Base-by-base conservation (phyloP, 108 stramenopile genomes). In the Chaetoceros muelleri region DNA sequence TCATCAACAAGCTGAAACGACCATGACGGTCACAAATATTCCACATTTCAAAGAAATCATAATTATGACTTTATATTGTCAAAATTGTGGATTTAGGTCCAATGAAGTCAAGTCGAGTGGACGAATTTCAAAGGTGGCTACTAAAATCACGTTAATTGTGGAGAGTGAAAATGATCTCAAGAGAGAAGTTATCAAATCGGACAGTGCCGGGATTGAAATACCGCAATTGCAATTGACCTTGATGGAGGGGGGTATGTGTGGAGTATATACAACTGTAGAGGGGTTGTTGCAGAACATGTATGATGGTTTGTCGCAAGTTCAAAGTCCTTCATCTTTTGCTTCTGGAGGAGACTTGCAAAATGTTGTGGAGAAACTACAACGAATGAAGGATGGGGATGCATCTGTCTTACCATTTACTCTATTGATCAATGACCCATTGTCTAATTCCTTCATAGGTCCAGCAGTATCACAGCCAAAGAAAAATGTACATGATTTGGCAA, bases 1-100 rank as follows among this genome's bases (percentile, higher is more conserved):
- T 44, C n/a, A n/a, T n/a, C 21, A 28, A 23, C 24, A 53, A 20
- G 46, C 73, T 5, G 70, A 81, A 49, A 77, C 80, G 5, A 54
- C 72, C n/a, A 94, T 85, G 70, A 92, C 90, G 58, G 30, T 89
- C 18, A 78, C 85, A 5, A 58, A 90, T 58, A 85, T 98, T 54
- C 96, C 96, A 17, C 88, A 94, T 63, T 98, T 98, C 68, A 94
- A 95, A 74, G 90, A 96, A 52, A 62, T 89, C 34, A 78, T 98
- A 44, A 78, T 98, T 58, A 96, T 96, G 94, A 61, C 70, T 28
- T 70, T 94, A 50, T 31, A 69, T 28, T 98, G 96, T 72, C 85
- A 80, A 21, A 13, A 66, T 2, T 98, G 96, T 74, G 96, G 96
- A 24, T 95, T 71, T 51, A 69, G 64, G 51, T 73, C 65, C 26